Base-by-base conservation (phyloP, 176 grass and related monocot genomes). In the Otatea glauca region DNA sequence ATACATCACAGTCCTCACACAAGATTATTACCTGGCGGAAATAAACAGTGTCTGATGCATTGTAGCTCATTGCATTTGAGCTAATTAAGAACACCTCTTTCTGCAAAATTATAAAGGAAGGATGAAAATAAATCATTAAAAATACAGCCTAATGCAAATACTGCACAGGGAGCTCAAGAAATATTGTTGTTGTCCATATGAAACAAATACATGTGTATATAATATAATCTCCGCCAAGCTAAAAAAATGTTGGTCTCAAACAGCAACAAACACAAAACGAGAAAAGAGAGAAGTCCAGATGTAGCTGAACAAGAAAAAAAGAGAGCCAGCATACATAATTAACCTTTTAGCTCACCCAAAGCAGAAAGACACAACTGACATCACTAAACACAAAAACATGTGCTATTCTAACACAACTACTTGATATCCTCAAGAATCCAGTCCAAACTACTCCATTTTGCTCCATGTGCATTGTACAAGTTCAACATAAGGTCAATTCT, bases 11-110 rank as follows among this genome's bases (percentile, higher is more conserved):
- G 37, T 75, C 29, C 45, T 71, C 13, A 53, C 9, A 90, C 17
- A 66, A 43, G 56, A 51, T 68, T 23, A 34, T 14, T 91, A 91
- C 89, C 88, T 91, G 89, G 70, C 89, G 67, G 44, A 74, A 87
- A 79, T 91, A 91, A n/a, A 91, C 74, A 9, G 89, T 91, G 23
- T 91, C 89, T 53, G 89, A 79, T 83, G 84, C 79, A 83, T 91
- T 91, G 60, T 91, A 91, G 35, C 64, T 61, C 89, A 87, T 91
- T 27, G 89, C 89, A 84, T 91, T 91, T 79, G 66, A 87, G 68
- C 84, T 70, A 10, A 91, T 87, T 56, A 91, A 80, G 42, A 79
- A 80, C 41, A 91, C 80, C 43, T 91, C 89, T 69, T 80, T 84
- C 89, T 91, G 79, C 69, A 79, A 74, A 27, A 71, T 42, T 72